Conservation (phyloP, 108 stramenopile species). For the Nannochloropsis gaditana region DNA sequence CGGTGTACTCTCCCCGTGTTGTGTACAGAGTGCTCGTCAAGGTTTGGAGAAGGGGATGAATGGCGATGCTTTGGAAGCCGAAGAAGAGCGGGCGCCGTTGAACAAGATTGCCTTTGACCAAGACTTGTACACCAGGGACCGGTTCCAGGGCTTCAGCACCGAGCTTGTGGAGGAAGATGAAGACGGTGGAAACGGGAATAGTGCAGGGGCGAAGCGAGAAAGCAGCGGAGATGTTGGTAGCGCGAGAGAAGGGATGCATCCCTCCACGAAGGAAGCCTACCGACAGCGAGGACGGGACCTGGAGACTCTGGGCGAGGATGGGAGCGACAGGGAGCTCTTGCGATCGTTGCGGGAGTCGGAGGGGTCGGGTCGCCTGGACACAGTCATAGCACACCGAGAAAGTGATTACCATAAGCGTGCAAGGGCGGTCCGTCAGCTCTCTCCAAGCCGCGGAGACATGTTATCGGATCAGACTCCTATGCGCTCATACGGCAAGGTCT, state of each 20-base stretch:
- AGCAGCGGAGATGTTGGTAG: conserved; percentile 27
- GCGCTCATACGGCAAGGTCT: conserved; percentile 74
- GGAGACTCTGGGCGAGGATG: conserved; percentile 51
- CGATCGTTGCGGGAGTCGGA: conserved; percentile 51
- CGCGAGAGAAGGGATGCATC: conserved; percentile 37
- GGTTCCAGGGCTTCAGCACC: conserved; percentile 31
- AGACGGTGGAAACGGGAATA: conserved; percentile 29
- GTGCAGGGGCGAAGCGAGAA: conserved; percentile 24
- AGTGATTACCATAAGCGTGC: conserved; percentile 64
- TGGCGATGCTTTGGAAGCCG: conserved; percentile 38
- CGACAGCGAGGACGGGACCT: conserved; percentile 31
- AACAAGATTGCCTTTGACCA: background rate
- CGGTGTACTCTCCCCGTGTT: no score
- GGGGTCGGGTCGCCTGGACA: conserved; percentile 69
- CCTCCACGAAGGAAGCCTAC: conserved; percentile 33
- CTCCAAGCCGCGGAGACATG: conserved; percentile 45
- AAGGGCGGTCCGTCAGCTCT: conserved; percentile 23
- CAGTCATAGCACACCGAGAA: conserved; percentile 73
- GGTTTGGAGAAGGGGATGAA: conserved; percentile 44
- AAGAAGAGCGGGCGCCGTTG: background rate
- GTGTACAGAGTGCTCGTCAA: conserved; percentile 5
- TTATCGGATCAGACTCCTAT: conserved; percentile 62
- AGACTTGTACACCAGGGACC: background rate
- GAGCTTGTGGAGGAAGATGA: conserved; percentile 48
- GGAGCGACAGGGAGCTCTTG: conserved; percentile 65